These are phyloP conservation scores for Ceratobasidium sp. DNA, from an alignment of 1,284 basidiomycete species.

Conservation along the genomic window DNA sequence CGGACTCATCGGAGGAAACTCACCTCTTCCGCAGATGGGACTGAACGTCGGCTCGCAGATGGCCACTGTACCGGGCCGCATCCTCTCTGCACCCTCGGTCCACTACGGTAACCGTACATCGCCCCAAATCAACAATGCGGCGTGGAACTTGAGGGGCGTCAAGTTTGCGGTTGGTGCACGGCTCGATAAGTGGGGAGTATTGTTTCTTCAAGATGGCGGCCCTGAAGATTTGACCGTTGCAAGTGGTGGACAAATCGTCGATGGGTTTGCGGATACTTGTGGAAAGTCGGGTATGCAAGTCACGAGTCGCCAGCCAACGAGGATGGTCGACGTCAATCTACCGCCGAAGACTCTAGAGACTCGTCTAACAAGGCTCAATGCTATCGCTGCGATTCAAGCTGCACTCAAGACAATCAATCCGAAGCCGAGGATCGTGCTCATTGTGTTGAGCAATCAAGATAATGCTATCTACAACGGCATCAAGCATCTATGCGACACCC, in stretches of 20 bases:
- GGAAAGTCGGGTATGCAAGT: slow-evolving; percentile 68
- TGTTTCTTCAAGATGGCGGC: slow-evolving; percentile 70
- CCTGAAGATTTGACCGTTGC: slow-evolving; percentile 62
- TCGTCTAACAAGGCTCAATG: slow-evolving; percentile 63
- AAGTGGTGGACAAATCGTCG: slow-evolving; percentile 54
- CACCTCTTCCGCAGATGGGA: slow-evolving; percentile 69
- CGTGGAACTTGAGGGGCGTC: slow-evolving; percentile 77
- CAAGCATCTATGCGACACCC: slow-evolving; percentile 76
- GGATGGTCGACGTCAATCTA: slow-evolving; percentile 57
- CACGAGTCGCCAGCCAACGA: slow-evolving; percentile 57
- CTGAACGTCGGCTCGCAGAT: slow-evolving; percentile 72
- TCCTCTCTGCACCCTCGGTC: slow-evolving; percentile 71
- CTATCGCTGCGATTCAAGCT: slow-evolving; percentile 61
- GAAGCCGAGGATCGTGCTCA: slow-evolving; percentile 62
- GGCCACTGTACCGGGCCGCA: slow-evolving; percentile 78
- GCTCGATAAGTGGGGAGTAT: slow-evolving; percentile 69
- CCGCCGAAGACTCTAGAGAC: slow-evolving; percentile 60
- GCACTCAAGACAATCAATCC: slow-evolving; percentile 60
- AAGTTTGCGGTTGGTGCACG: slow-evolving; percentile 64
- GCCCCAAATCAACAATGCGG: slow-evolving; percentile 65
- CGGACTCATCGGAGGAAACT: slow-evolving; percentile 64
- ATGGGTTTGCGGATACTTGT: slow-evolving; percentile 71
- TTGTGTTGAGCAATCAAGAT: slow-evolving; percentile 75
- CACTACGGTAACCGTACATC: slow-evolving; percentile 65
- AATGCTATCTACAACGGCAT: slow-evolving; percentile 76